Conservation (phyloP, 2,329 filamentous ascomycete species). For the Verticillium nonalfalfae region DNA sequence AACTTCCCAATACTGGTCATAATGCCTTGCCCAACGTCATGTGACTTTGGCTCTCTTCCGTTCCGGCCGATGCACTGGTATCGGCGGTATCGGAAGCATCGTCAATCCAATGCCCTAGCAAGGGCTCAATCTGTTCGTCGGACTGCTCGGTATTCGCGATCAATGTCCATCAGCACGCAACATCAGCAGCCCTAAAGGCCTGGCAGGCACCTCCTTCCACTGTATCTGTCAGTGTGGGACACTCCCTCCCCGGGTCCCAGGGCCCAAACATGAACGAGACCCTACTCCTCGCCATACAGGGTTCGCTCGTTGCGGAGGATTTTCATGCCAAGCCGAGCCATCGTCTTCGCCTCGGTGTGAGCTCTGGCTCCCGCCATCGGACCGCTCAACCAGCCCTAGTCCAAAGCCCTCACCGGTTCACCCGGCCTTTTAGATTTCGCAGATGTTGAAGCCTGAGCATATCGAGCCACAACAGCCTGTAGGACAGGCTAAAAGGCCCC, state of each 20-base stretch:
- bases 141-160: background rate
- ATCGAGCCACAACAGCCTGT: background rate
- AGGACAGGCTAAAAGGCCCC: conserved; percentile 6
- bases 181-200: background rate
- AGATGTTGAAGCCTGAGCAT: no score
- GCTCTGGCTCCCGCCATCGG: conserved; percentile 6
- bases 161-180: background rate
- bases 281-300: background rate
- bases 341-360: conserved; percentile 1
- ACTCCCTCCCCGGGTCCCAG: background rate
- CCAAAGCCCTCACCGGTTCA: background rate
- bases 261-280: background rate
- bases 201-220: background rate
- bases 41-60: no score
- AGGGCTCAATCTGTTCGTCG: background rate
- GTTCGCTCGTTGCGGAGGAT: conserved; percentile 7
- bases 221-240: background rate
- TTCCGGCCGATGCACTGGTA: background rate
- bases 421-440: conserved; percentile 1
- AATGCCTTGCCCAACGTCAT: no score
- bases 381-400: background rate
- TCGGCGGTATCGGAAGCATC: background rate
- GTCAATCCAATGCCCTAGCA: background rate
- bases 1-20: no score
- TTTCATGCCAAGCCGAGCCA: conserved; percentile 9